Evolutionary conservation across 2,329 filamentous ascomycete species (phyloP), one percentile per base, ranked within the genome.

Genomic region (Fusarium sp.): DNA sequence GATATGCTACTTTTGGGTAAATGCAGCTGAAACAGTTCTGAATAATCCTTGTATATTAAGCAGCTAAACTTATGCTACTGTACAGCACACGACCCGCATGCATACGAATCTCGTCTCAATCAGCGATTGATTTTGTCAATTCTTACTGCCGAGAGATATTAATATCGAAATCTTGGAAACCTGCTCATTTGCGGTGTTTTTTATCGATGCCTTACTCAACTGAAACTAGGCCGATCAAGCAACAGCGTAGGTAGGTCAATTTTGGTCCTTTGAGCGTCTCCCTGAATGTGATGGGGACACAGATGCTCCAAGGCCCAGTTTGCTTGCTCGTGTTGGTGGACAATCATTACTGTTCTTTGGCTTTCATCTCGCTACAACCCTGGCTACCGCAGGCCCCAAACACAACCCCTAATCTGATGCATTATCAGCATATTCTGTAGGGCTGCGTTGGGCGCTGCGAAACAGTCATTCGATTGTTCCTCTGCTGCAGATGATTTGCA

Each of bases 281-380:
- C 44, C 18, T 62, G 46, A 53, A 53, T 52, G 60, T 55, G 44
- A 60, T 50, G 65, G 65, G 58, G 66, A 58, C 27, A 54, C 49
- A 56, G 57, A 60, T 37, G 35, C 26, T 42, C 30, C 30, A 54
- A 50, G 46, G 49, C 20, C 49, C 30, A 41, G 53, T 68, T 69
- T 56, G 64, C 30, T 40, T 46, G 23, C 33, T 37, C 26, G 30
- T 46, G 60, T 59, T 57, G 52, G 65, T 58, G 41, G 61, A 52
- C 53, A 70, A 57, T 67, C 52, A 40, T 54, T 56, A 60, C 59
- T 64, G 44, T 50, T 52, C 64, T 57, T 41, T 49, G 65, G 32
- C 48, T 52, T 62, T 73, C 73, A 75, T 75, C 68, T 75, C 73
- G 67, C 73, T 73, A 67, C 48, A 11, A 69, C 66, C 74, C 74